phyloP scores from a whole-genome alignment of 345 rosid species.

The Hypericum androsaemum region DNA sequence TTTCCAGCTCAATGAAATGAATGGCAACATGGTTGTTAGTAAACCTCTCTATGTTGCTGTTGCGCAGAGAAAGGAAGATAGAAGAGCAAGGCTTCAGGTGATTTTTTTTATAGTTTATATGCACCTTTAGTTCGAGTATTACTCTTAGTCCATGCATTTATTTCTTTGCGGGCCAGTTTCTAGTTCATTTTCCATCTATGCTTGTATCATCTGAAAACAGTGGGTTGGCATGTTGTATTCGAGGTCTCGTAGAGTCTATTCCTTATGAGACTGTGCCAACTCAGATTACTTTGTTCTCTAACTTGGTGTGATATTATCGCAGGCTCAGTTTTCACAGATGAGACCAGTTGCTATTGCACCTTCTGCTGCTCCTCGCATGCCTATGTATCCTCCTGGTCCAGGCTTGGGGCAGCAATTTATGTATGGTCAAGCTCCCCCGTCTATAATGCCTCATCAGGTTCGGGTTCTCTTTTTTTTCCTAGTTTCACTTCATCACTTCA shows the following conservation, averaged over 20 bases:
- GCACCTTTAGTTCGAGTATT: not conserved
- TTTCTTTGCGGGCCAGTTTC: too few relatives aligned
- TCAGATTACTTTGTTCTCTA: too few relatives aligned
- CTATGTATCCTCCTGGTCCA: conserved; percentile 17
- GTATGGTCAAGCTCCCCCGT: conserved; percentile 22
- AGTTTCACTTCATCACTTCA: too few relatives aligned
- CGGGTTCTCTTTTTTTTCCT: too few relatives aligned
- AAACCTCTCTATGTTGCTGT: conserved; percentile 22
- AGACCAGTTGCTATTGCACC: conserved; percentile 17
- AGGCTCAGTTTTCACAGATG: conserved; percentile 25
- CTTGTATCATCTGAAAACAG: too few relatives aligned
- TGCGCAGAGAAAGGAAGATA: conserved; percentile 23
- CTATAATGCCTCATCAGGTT: conserved; percentile 20
- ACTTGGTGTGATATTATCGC: not conserved
- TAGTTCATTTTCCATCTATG: too few relatives aligned
- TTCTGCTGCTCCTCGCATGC: conserved; percentile 17
- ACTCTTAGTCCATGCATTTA: not conserved
- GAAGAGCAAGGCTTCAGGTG: conserved; percentile 19
- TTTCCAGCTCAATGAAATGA: conserved; percentile 17
- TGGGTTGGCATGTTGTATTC: too few relatives aligned
- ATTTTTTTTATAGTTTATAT: not conserved
- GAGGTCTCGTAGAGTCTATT: too few relatives aligned
- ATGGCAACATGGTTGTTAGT: conserved; percentile 20
- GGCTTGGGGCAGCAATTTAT: conserved; percentile 19
- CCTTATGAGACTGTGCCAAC: not conserved